These are phyloP conservation scores for Reutealis trisperma DNA, from an alignment of 345 rosid genomes.

Conservation along the genomic window DNA sequence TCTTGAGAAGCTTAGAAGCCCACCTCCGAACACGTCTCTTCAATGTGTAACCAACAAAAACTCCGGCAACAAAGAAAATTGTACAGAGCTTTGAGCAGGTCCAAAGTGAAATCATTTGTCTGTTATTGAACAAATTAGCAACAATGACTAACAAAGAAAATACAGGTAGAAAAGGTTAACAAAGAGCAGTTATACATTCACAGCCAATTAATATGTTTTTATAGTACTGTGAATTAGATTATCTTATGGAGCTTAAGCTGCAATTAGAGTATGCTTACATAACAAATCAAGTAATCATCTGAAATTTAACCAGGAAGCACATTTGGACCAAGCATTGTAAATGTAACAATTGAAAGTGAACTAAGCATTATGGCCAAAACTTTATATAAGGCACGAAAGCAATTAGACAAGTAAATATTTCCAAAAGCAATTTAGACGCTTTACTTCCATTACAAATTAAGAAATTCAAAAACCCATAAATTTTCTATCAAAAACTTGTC, in stretches of 20 bases:
- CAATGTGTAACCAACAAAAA: constrained; percentile 71
- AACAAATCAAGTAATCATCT: not conserved
- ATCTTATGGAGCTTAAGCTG: not conserved
- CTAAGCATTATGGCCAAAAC: not conserved
- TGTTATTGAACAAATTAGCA: constrained; percentile 22
- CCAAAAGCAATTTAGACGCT: not conserved
- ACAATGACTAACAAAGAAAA: not conserved
- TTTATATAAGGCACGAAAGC: not conserved
- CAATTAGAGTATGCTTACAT: not conserved
- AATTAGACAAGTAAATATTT: not conserved
- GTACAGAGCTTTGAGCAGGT: constrained; percentile 84
- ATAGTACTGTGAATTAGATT: not conserved
- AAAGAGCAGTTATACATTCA: not conserved
- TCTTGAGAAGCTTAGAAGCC: constrained; percentile 68
- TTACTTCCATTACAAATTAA: not conserved
- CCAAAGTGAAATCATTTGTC: constrained; percentile 57
- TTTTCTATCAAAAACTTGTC: not conserved
- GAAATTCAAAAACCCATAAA: not conserved
- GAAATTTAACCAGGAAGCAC: constrained; percentile 12
- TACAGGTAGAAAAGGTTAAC: not conserved
- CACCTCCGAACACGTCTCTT: constrained; percentile 67
- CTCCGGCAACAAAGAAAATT: constrained; percentile 76
- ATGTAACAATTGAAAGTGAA: not conserved
- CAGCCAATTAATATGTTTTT: not conserved
- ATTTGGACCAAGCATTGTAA: not conserved